Evolutionary conservation across 371 early-diverging fungal species (phyloP), one percentile per base, ranked within the genome.

Genomic region (Mucor irregularis): DNA sequence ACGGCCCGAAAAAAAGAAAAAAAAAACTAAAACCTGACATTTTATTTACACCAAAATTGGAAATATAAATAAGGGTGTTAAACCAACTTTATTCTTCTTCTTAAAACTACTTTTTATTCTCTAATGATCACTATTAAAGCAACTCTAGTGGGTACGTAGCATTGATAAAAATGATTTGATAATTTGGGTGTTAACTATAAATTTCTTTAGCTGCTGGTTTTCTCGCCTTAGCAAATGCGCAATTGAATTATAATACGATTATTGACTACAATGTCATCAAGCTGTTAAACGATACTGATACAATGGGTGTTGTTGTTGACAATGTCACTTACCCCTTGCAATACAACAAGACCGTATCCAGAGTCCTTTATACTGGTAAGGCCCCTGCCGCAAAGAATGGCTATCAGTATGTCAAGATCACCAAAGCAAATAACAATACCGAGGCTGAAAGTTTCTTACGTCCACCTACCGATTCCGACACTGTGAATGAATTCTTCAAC

Each of bases 401-500:
- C 8, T 68, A 68, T 31, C 38, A 45, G 2, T 68, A 68, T 19
- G 51, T 53, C 30, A 56, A 59, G 7, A 29, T 60, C 14, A 44
- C 35, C 5, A 44, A 51, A 26, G 14, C 21, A 44, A 43, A 60
- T 19, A 60, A 62, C 42, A 31, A 13, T 33, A 34, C 49, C 1
- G 45, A 49, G 2, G 31, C 22, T 10, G 64, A 60, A 19, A n/a
- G 44, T 8, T 68, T 68, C 26, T 29, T 50, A 2, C 60, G 68
- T 30, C 33, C 45, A 2, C 53, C 60, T 17, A 45, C 42, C 0
- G 34, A 29, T 3, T 13, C 42, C 2, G 34, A 35, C 24, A 60
- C 68, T 0, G 54, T 64, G 5, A 56, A 68, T 35, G 61, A 63
- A 25, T 63, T 57, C 47, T 68, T 60, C 17, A 64, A 64, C 21